Base-by-base conservation (phyloP, 2,329 filamentous ascomycete species). In the Ceratocystis lukuohia region DNA sequence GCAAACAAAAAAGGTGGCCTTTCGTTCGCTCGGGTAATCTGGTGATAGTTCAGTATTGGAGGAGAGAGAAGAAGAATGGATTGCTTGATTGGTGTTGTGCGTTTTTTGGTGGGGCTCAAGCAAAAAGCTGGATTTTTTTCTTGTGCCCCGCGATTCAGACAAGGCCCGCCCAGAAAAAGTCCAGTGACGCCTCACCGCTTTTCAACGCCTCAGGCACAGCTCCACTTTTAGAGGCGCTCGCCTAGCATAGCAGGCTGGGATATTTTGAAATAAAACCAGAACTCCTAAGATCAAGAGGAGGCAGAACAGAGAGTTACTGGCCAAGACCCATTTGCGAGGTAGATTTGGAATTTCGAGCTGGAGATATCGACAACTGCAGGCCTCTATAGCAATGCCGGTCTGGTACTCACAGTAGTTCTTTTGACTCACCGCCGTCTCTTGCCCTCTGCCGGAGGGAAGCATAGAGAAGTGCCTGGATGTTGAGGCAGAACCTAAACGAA, bases 111-210 rank as follows among this genome's bases (percentile, higher is more conserved):
- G 66, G 69, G 69, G 67, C 68, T 64, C 63, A 48, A 41, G 50
- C 61, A 64, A 67, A 62, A 68, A 66, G 62, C 63, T 69, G 45
- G 66, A 61, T 66, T 66, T 69, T 57, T 69, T 69, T 67, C 66
- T 65, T 68, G 67, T 68, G 64, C 67, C 67, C 67, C 64, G 67
- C 67, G 67, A 65, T 65, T 33, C 61, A 48, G 33, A 17, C 28
- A 15, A 41, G 37, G 37, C 37, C 37, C 37, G 37, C 37, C 37
- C 37, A 25, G 33, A 62, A 61, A 65, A 33, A 45, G 25, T 28
- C 44, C 17, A 61, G 5, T 8, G 15, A 45, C 59, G 65, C 57
- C 45, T 65, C 57, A 56, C 20, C 20, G 37, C 46, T 50, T 45
- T 57, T 48, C 28, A 48, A 62, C 64, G 67, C 61, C 50, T 67